Conservation (phyloP, 1,284 basidiomycete genomes). For the Pascua guehoae region DNA sequence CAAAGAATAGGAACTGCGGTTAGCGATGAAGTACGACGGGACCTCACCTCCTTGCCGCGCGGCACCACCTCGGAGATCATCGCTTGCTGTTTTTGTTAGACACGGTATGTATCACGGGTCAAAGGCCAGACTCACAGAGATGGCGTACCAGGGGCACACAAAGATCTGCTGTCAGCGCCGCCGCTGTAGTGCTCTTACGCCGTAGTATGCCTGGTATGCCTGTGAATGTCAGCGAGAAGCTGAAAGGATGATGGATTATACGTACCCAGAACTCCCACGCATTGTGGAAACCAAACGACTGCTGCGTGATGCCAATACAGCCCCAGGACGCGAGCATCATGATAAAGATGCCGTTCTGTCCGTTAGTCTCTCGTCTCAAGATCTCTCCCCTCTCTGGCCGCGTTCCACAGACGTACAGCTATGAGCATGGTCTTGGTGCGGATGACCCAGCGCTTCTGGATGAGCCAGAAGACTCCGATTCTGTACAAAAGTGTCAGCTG, state of each 20-base stretch:
- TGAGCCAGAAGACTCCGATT: constrained; percentile 66
- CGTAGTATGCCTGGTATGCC: constrained; percentile 58
- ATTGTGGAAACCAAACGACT: constrained; percentile 22
- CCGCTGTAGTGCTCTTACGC: constrained; percentile 27
- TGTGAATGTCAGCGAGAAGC: too few species aligned
- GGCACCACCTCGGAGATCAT: constrained; percentile 30
- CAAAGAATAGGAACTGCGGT: constrained; percentile 21
- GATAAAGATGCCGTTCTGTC: constrained; percentile 43
- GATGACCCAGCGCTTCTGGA: constrained; percentile 68
- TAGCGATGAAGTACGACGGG: too few species aligned
- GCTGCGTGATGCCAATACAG: constrained; percentile 19
- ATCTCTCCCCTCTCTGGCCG: too few species aligned
- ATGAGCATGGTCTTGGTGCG: constrained; percentile 63
- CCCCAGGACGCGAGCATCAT: constrained; percentile 44
- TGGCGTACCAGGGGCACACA: constrained; percentile 22
- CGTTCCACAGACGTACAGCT: constrained; percentile 22
- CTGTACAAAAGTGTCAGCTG: not conserved
- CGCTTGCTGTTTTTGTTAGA: constrained; percentile 56
- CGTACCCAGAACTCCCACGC: constrained; percentile 26
- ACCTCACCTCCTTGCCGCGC: constrained; percentile 37
- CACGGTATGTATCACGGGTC: not conserved
- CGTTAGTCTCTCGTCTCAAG: constrained; percentile 58
- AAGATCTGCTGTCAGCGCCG: constrained; percentile 3
- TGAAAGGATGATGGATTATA: not conserved
- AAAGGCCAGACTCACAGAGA: constrained; percentile 3